phyloP scores from a whole-genome alignment of 2,329 filamentous ascomycete species.

The Trichoderma sp. region DNA sequence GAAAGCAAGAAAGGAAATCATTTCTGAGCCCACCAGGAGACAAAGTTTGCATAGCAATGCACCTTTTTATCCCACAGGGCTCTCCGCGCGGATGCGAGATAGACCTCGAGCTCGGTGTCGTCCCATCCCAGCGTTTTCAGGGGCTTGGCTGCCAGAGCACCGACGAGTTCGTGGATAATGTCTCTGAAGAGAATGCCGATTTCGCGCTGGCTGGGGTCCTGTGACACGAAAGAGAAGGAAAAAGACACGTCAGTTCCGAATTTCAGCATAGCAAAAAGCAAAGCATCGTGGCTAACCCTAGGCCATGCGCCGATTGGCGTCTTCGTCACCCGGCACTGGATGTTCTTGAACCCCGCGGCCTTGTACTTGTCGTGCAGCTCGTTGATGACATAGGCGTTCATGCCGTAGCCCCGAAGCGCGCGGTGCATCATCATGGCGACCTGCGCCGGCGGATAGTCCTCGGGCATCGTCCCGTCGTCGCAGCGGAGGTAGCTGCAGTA shows the following conservation, averaged over 20 bases:
- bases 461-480: constrained; percentile 41
- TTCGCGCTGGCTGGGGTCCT: constrained; percentile 38
- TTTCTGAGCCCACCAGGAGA: constrained; percentile 46
- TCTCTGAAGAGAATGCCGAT: constrained; percentile 46
- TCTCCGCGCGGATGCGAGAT: constrained; percentile 36
- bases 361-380: constrained; percentile 29
- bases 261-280: not conserved
- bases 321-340: constrained; percentile 42
- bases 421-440: constrained; percentile 28
- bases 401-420: constrained; percentile 30
- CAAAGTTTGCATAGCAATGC: constrained; percentile 43
- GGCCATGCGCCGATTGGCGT: constrained; percentile 46
- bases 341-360: constrained; percentile 32
- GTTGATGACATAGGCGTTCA: constrained; percentile 31
- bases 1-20: not conserved
- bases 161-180: constrained; percentile 42
- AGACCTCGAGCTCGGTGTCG: constrained; percentile 37
- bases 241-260: not conserved
- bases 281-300: constrained; percentile 19
- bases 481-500: constrained; percentile 40
- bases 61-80: constrained; percentile 36
- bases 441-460: constrained; percentile 28
- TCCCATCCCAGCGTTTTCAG: constrained; percentile 39
- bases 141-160: constrained; percentile 42
- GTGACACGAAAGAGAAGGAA: too few relatives aligned